phyloP scores from a whole-genome alignment of 2,329 filamentous ascomycete species.

The Phaeoacremonium minimum region DNA sequence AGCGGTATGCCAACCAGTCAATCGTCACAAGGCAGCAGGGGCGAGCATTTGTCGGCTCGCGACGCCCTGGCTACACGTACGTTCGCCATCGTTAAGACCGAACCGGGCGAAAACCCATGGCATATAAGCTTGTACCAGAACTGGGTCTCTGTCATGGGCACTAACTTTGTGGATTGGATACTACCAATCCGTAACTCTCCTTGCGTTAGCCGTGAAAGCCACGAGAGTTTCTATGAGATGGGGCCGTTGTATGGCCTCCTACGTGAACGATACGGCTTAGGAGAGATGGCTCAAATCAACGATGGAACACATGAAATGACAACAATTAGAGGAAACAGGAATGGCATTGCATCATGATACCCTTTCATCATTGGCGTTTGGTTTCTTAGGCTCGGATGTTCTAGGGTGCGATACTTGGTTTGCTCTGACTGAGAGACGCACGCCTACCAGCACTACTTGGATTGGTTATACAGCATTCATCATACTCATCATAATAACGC shows the following conservation, averaged over 20 bases:
- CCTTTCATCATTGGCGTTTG: background rate
- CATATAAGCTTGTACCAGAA: constrained; percentile 69
- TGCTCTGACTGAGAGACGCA: too few relatives aligned
- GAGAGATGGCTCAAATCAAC: constrained; percentile 6
- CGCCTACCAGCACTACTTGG: too few relatives aligned
- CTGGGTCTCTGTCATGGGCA: constrained; percentile 76
- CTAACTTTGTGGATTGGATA: constrained; percentile 69
- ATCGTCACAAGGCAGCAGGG: constrained; percentile 4
- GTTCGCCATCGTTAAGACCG: constrained; percentile 75
- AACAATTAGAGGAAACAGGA: too few relatives aligned
- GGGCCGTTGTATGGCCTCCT: constrained; percentile 57
- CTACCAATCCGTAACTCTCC: constrained; percentile 73
- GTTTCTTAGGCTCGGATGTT: too few relatives aligned
- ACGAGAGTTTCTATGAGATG: constrained; percentile 63
- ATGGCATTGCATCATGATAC: too few relatives aligned
- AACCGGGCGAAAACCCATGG: constrained; percentile 80
- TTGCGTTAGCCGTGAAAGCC: constrained; percentile 62
- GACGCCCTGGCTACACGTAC: constrained; percentile 53
- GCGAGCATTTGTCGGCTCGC: constrained; percentile 17
- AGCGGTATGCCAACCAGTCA: constrained; percentile 6
- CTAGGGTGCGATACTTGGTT: too few relatives aligned
- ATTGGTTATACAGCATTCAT: too few relatives aligned
- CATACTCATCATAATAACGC: too few relatives aligned
- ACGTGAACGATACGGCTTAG: constrained; percentile 37
- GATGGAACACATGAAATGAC: background rate